phyloP scores from a whole-genome alignment of 345 rosid species.

The Hirschfeldia incana region DNA sequence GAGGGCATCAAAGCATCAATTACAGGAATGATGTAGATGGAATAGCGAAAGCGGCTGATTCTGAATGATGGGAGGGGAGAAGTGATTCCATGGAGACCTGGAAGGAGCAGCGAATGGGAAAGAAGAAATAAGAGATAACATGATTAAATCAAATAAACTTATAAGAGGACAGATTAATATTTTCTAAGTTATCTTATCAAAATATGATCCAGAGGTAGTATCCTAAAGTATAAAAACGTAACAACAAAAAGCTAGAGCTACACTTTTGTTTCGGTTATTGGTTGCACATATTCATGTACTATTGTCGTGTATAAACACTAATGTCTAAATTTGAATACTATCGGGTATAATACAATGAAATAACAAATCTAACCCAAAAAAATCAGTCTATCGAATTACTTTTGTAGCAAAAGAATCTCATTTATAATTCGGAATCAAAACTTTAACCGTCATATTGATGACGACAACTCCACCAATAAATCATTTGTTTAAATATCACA shows the following conservation, averaged over 20 bases:
- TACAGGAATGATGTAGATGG: background rate
- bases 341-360: background rate
- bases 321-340: background rate
- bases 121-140: background rate
- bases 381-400: background rate
- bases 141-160: background rate
- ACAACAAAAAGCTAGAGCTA: too few species aligned
- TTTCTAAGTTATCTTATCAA: background rate
- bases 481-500: background rate
- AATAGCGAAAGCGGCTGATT: background rate
- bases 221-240: too few species aligned
- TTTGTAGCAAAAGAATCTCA: background rate
- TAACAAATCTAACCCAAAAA: background rate
- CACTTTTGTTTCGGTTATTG: background rate
- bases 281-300: background rate
- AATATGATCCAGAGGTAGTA: background rate
- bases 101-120: background rate
- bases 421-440: background rate
- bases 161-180: background rate
- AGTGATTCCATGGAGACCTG: background rate
- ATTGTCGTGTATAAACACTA: too few species aligned
- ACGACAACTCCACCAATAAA: background rate
- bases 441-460: background rate
- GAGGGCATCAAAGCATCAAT: background rate
- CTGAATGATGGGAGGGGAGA: background rate